Evolutionary conservation across 148 eudicot genomes (phyloP).

Genomic region (Nepenthes gracilis): DNA sequence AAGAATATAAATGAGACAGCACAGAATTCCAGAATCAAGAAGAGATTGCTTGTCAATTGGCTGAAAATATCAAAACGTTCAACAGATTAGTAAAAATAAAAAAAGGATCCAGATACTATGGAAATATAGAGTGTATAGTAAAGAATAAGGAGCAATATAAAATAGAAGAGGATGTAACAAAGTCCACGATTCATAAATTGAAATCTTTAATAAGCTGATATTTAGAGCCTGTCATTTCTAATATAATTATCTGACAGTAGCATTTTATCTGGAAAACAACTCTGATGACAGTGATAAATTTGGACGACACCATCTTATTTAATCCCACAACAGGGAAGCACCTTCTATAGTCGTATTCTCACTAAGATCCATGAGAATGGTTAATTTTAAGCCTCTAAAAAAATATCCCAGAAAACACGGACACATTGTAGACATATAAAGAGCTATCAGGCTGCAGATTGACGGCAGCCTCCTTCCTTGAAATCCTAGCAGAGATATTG

Average conservation of each 20-base stretch:
- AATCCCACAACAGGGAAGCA: no score
- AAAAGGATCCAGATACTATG: background rate
- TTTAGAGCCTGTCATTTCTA: background rate
- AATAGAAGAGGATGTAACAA: background rate
- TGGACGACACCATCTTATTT: no score
- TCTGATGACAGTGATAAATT: no score
- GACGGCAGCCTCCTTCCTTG: no score
- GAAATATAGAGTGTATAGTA: background rate
- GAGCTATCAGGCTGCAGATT: no score
- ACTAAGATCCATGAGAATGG: no score
- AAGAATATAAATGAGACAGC: constrained; percentile 83
- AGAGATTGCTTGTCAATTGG: constrained; percentile 94
- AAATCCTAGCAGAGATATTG: no score
- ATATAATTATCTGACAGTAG: background rate
- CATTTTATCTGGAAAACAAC: background rate
- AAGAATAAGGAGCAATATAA: background rate
- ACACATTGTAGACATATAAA: no score
- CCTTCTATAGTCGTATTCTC: no score
- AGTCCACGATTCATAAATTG: background rate
- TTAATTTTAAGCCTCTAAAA: no score
- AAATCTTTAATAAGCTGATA: background rate
- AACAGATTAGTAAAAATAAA: constrained; percentile 1
- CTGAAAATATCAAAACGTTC: constrained; percentile 26
- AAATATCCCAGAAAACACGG: no score
- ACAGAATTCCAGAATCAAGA: constrained; percentile 92